These are phyloP conservation scores for Cordyceps tenuipes DNA, from an alignment of 2,329 filamentous ascomycete species.

Conservation along the genomic window DNA sequence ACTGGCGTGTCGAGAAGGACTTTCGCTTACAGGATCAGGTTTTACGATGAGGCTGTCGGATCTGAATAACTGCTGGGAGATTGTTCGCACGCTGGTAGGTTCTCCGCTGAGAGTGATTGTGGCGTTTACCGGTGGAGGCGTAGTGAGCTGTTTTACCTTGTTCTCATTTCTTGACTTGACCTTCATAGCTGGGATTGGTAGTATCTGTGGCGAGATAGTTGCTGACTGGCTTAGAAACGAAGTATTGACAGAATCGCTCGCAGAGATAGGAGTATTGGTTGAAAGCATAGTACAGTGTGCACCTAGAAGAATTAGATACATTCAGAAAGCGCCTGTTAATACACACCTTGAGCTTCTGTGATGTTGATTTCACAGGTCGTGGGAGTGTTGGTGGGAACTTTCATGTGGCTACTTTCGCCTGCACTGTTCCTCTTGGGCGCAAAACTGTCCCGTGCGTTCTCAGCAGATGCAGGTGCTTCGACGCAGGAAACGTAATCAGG, in stretches of 20 bases:
- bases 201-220: slow-evolving; percentile 26
- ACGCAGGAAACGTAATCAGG: slow-evolving; percentile 27
- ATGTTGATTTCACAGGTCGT: slow-evolving; percentile 18
- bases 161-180: slow-evolving; percentile 39
- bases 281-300: background rate
- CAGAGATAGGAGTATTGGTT: slow-evolving; percentile 13
- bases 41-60: slow-evolving; percentile 18
- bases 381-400: slow-evolving; percentile 37
- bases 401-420: slow-evolving; percentile 19
- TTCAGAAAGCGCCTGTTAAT: background rate
- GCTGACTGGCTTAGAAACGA: slow-evolving; percentile 41
- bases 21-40: slow-evolving; percentile 14
- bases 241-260: slow-evolving; percentile 35
- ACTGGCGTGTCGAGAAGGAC: slow-evolving; percentile 13
- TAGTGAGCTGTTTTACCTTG: background rate
- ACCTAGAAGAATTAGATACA: background rate
- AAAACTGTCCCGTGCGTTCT: background rate
- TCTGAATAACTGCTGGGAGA: slow-evolving; percentile 31
- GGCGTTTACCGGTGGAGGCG: slow-evolving; percentile 11
- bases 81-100: slow-evolving; percentile 29
- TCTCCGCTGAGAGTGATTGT: slow-evolving; percentile 14
- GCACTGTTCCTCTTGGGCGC: slow-evolving; percentile 25
- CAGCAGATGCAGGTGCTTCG: slow-evolving; percentile 13
- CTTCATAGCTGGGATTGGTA: slow-evolving; percentile 27
- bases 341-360: slow-evolving; percentile 1